These are phyloP conservation scores for Podila horticola DNA, from an alignment of 192 early-diverging fungal species.

Conservation along the genomic window DNA sequence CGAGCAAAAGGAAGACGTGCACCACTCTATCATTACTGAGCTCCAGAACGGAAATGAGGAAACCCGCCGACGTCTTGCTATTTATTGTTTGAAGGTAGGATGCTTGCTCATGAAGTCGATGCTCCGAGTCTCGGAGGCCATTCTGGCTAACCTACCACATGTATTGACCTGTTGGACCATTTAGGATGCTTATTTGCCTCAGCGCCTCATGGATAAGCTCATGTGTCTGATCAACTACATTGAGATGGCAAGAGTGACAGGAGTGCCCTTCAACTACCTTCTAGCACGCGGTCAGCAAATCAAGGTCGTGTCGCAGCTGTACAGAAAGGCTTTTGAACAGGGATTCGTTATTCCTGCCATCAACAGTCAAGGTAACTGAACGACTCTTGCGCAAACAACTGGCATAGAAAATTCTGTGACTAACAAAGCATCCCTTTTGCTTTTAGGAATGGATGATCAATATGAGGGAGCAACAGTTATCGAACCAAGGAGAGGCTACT, in stretches of 20 bases:
- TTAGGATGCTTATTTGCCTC: constrained; percentile 92
- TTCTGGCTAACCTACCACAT: too few relatives aligned
- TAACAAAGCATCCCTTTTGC: background rate
- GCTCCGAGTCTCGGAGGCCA: too few relatives aligned
- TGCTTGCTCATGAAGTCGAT: too few relatives aligned
- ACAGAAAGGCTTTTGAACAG: constrained; percentile 83
- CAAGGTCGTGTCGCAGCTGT: constrained; percentile 98
- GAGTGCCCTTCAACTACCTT: constrained; percentile 94
- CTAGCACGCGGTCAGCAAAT: constrained; percentile 96
- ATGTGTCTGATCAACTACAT: constrained; percentile 97
- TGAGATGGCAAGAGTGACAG: constrained; percentile 99
- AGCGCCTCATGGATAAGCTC: constrained; percentile 94
- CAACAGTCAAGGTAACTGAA: constrained; percentile 71
- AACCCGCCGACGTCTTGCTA: constrained; percentile 91
- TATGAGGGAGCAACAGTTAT: constrained; percentile 98
- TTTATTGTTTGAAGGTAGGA: constrained; percentile 92
- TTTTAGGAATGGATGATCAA: constrained; percentile 79
- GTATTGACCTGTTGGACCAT: background rate
- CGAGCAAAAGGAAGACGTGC: constrained; percentile 99
- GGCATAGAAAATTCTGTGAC: background rate
- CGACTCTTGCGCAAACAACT: background rate
- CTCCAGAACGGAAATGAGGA: constrained; percentile 96
- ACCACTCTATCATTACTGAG: constrained; percentile 98
- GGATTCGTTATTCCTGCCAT: constrained; percentile 91
- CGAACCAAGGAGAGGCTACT: constrained; percentile 93